Conservation (phyloP, 192 early-diverging fungal genomes). For the Thoreauomyces humboldtii region DNA sequence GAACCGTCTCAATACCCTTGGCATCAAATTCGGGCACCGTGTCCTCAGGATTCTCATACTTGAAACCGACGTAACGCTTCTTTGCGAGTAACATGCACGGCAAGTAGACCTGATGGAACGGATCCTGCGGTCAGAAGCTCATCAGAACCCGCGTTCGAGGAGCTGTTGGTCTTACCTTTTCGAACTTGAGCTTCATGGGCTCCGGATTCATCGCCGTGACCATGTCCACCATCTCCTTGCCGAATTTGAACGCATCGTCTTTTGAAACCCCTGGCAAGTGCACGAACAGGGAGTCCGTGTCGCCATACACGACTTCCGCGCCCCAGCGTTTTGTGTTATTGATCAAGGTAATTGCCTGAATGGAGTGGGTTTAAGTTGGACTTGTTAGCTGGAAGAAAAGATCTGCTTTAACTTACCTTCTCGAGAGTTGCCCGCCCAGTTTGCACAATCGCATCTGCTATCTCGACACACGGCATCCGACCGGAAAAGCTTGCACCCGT, state of each 20-base stretch:
- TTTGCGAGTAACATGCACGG: slow-evolving; percentile 87
- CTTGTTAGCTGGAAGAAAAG: not conserved
- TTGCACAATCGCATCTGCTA: slow-evolving; percentile 89
- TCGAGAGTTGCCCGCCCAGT: slow-evolving; percentile 83
- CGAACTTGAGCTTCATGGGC: slow-evolving; percentile 90
- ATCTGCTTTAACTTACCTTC: slow-evolving; percentile 26
- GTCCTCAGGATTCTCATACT: slow-evolving; percentile 65
- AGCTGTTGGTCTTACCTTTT: too few species aligned
- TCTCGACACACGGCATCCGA: slow-evolving; percentile 84
- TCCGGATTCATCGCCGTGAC: slow-evolving; percentile 72
- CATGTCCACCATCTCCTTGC: slow-evolving; percentile 72
- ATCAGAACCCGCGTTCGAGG: not conserved
- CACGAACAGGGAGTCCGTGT: slow-evolving; percentile 93
- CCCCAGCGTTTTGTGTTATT: slow-evolving; percentile 60
- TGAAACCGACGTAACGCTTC: slow-evolving; percentile 91
- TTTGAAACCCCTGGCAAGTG: slow-evolving; percentile 61
- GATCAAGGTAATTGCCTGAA: slow-evolving; percentile 68
- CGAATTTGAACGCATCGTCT: slow-evolving; percentile 76
- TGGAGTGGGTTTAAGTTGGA: not conserved
- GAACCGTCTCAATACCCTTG: slow-evolving; percentile 94
- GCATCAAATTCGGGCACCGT: slow-evolving; percentile 79
- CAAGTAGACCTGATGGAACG: slow-evolving; percentile 68
- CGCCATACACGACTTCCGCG: slow-evolving; percentile 86
- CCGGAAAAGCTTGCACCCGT: slow-evolving; percentile 81
- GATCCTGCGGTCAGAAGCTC: too few species aligned